Evolutionary conservation across 768 basidiomycete species (phyloP).

Genomic region (Dentipellis fragilis): DNA sequence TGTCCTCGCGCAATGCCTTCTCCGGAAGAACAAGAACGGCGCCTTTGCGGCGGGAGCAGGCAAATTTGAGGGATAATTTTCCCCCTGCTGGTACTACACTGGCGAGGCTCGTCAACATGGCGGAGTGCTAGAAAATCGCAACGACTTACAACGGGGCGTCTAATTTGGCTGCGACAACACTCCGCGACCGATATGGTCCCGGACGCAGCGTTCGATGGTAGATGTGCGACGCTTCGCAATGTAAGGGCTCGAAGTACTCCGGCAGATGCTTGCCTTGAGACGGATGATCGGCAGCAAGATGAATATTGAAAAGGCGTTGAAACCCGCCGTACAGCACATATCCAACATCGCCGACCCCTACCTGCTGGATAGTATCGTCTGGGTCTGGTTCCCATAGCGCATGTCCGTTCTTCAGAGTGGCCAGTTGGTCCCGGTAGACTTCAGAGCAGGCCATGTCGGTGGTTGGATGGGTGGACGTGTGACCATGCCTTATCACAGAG

Average conservation of each 20-base stretch:
- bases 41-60: conserved; percentile 5
- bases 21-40: conserved; percentile 5
- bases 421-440: conserved; percentile 8
- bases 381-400: conserved; percentile 14
- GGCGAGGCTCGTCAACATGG: neutral
- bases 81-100: neutral
- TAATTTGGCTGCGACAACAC: neutral
- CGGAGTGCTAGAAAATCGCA: neutral
- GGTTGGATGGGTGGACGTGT: no score
- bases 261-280: conserved; percentile 1
- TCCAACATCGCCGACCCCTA: conserved; percentile 15
- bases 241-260: neutral
- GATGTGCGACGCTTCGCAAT: neutral
- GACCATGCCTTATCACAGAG: no score
- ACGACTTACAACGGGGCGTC: neutral
- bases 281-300: conserved; percentile 1
- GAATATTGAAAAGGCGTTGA: conserved; percentile 15
- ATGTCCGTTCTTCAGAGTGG: conserved; percentile 1
- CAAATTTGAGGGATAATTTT: neutral
- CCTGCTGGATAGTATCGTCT: conserved; percentile 1
- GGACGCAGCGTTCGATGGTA: neutral
- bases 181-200: conserved; percentile 1
- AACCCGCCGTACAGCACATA: conserved; percentile 10
- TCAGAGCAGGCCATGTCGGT: neutral
- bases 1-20: neutral